Evolutionary conservation across 176 grass and related monocot species (phyloP).

Genomic region (Aegilops longissima): DNA sequence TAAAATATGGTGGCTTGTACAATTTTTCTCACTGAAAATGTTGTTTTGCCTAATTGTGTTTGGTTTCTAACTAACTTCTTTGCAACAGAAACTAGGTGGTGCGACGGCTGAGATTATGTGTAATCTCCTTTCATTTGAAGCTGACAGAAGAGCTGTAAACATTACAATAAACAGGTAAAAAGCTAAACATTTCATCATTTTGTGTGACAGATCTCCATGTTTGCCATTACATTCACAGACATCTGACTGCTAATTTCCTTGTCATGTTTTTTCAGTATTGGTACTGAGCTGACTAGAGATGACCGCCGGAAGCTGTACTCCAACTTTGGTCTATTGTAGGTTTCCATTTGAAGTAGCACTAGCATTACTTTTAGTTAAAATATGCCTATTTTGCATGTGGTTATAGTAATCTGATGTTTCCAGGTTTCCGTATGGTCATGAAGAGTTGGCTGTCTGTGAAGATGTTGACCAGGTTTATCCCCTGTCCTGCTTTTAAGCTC

Average conservation of each 20-base stretch:
- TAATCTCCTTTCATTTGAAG: slow-evolving; percentile 95
- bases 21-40: slow-evolving; percentile 17
- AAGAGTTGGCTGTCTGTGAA: slow-evolving; percentile 96
- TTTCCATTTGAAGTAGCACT: slow-evolving; percentile 11
- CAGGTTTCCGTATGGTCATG: slow-evolving; percentile 96
- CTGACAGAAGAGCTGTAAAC: slow-evolving; percentile 97
- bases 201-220: slow-evolving; percentile 18
- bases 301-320: slow-evolving; percentile 91
- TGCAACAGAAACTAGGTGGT: slow-evolving; percentile 87
- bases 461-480: slow-evolving; percentile 90
- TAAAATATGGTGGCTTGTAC: neutral
- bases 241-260: slow-evolving; percentile 20
- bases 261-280: slow-evolving; percentile 64
- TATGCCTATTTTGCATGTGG: slow-evolving; percentile 19
- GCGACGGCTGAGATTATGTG: slow-evolving; percentile 98
- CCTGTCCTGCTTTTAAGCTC: slow-evolving; percentile 1
- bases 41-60: neutral
- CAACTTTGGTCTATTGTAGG: slow-evolving; percentile 94
- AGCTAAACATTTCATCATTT: slow-evolving; percentile 11
- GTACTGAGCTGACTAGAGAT: slow-evolving; percentile 98
- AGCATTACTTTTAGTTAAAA: slow-evolving; percentile 16
- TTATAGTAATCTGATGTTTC: slow-evolving; percentile 27
- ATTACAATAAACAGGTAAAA: slow-evolving; percentile 92
- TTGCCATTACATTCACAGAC: neutral
- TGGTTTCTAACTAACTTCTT: slow-evolving; percentile 22